These are phyloP conservation scores for Laetiporus sulphureus DNA, from an alignment of 1,284 basidiomycete species.

Conservation along the genomic window DNA sequence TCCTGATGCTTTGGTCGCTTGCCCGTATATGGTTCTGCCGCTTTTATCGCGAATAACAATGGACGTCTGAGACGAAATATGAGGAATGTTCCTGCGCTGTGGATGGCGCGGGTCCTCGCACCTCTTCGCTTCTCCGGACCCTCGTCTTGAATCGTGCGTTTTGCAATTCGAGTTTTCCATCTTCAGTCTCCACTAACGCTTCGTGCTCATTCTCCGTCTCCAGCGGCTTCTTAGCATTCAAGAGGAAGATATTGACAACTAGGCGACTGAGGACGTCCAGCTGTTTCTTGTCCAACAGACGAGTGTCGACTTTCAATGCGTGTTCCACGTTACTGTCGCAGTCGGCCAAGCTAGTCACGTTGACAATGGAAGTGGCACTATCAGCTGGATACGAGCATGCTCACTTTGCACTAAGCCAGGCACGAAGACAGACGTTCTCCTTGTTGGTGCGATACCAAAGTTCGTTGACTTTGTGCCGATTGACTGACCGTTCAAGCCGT, in stretches of 20 bases:
- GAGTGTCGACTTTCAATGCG: conserved; percentile 1
- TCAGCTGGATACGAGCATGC: not conserved
- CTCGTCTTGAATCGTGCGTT: conserved; percentile 17
- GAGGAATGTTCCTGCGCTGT: no score
- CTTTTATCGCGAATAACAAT: not conserved
- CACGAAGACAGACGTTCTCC: conserved; percentile 1
- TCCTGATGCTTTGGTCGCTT: not conserved
- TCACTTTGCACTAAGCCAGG: conserved; percentile 6
- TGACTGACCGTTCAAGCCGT: not conserved
- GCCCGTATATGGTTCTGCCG: conserved; percentile 1
- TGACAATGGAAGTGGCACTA: not conserved
- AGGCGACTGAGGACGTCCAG: conserved; percentile 12
- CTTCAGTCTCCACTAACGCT: not conserved
- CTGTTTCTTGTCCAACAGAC: conserved; percentile 1
- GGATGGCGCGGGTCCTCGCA: not conserved
- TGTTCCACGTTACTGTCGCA: not conserved
- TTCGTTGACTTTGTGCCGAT: not conserved
- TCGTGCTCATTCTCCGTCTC: conserved; percentile 20
- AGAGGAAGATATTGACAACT: conserved; percentile 12
- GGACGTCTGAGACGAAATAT: not conserved
- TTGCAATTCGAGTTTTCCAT: conserved; percentile 11
- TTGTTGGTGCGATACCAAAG: not conserved
- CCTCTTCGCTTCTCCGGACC: conserved; percentile 12
- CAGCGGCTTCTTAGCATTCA: conserved; percentile 18
- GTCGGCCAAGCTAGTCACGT: no score